Evolutionary conservation across 1,139 yeast species (phyloP).

Genomic region (Magnusiomyces ingens): DNA sequence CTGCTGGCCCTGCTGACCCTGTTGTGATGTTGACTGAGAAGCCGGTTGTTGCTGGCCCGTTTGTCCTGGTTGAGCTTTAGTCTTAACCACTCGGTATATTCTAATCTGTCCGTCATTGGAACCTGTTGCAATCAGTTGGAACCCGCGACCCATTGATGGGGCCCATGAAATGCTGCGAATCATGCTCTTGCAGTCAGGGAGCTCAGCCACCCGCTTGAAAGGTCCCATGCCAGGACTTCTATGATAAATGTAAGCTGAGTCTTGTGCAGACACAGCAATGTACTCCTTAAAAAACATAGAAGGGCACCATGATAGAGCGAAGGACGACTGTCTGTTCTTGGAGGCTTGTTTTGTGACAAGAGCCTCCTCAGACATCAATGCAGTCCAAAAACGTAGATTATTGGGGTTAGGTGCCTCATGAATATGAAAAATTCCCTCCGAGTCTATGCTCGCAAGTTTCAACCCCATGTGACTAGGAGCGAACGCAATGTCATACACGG

Average conservation of each 20-base stretch:
- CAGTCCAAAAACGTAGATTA: slow-evolving; percentile 74
- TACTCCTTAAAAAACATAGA: slow-evolving; percentile 77
- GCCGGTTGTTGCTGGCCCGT: background rate
- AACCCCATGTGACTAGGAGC: slow-evolving; percentile 84
- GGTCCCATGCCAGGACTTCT: slow-evolving; percentile 39
- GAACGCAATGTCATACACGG: slow-evolving; percentile 81
- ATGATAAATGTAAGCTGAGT: slow-evolving; percentile 75
- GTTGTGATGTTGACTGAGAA: background rate
- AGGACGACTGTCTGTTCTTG: slow-evolving; percentile 76
- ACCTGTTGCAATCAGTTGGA: slow-evolving; percentile 87
- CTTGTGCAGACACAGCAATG: slow-evolving; percentile 77
- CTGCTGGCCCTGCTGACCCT: background rate
- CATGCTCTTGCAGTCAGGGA: slow-evolving; percentile 74
- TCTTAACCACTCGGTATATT: slow-evolving; percentile 55
- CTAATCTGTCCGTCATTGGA: slow-evolving; percentile 91
- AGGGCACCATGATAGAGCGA: slow-evolving; percentile 90
- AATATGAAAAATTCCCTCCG: slow-evolving; percentile 80
- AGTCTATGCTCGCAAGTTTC: slow-evolving; percentile 79
- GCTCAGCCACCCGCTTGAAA: slow-evolving; percentile 40
- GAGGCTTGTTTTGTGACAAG: slow-evolving; percentile 70
- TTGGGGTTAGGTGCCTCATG: slow-evolving; percentile 89
- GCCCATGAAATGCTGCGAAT: slow-evolving; percentile 95
- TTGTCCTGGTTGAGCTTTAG: background rate
- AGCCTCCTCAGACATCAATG: slow-evolving; percentile 54
- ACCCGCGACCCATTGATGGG: slow-evolving; percentile 88